Evolutionary conservation across 306 rosid species (phyloP).

Genomic region (Carpinus fangiana): DNA sequence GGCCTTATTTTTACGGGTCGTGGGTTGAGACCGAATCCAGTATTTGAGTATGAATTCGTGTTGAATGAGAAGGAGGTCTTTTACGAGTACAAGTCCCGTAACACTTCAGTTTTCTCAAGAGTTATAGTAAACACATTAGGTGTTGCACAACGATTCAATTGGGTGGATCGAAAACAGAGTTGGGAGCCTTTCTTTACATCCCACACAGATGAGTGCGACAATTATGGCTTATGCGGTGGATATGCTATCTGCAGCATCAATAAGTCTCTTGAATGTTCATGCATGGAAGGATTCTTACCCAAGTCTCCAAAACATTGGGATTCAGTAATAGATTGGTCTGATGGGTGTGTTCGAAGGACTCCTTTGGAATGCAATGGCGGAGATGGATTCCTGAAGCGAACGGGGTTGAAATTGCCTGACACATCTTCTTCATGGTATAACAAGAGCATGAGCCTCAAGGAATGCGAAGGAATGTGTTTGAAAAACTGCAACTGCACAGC

Average conservation of each 20-base stretch:
- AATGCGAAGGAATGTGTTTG: conserved; percentile 32
- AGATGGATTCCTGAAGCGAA: conserved; percentile 19
- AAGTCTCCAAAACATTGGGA: background rate
- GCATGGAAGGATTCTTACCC: conserved; percentile 24
- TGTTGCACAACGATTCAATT: conserved; percentile 15
- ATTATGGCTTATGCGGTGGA: conserved; percentile 30
- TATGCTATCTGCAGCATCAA: conserved; percentile 21
- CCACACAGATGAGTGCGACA: conserved; percentile 23
- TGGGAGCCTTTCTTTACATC: conserved; percentile 11
- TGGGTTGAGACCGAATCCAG: background rate
- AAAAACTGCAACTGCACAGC: conserved; percentile 39
- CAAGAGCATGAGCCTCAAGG: conserved; percentile 18
- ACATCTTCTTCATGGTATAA: conserved; percentile 36
- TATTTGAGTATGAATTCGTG: background rate
- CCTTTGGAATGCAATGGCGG: conserved; percentile 12
- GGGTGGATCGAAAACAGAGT: conserved; percentile 11
- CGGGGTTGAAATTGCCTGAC: conserved; percentile 31
- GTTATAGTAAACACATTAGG: conserved; percentile 3
- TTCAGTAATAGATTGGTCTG: conserved; percentile 15
- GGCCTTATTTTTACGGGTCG: background rate
- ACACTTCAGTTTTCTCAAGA: conserved; percentile 21
- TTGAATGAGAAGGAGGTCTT: conserved; percentile 21
- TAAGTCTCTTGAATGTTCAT: conserved; percentile 20
- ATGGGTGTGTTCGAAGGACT: conserved; percentile 30
- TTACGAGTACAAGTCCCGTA: background rate